Evolutionary conservation across 345 rosid species (phyloP).

Genomic region (Clausena lansium): DNA sequence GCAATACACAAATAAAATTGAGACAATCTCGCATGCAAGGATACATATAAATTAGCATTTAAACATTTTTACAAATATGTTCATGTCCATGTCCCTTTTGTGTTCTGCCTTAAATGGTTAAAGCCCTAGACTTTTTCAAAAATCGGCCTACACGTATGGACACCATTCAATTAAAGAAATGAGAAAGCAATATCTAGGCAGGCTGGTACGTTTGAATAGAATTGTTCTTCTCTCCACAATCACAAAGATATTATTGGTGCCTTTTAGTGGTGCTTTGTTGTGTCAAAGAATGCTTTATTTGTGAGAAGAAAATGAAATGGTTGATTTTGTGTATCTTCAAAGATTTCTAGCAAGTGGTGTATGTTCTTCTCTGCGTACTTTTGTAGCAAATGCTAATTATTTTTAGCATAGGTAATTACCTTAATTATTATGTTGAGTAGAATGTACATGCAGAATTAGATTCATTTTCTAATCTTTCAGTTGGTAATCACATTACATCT

Average conservation of each 20-base stretch:
- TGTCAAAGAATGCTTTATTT: no score
- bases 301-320: not conserved
- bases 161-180: not conserved
- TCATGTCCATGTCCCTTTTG: slow-evolving; percentile 11
- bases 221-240: not conserved
- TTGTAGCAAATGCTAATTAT: no score
- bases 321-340: not conserved
- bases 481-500: not conserved
- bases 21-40: not conserved
- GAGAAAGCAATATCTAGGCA: not conserved
- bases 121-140: not conserved
- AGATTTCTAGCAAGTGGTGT: not conserved
- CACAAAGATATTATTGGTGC: not conserved
- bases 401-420: no score
- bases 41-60: not conserved
- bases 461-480: not conserved
- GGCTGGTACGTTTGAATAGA: not conserved
- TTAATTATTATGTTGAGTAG: no score
- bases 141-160: not conserved
- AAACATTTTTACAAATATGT: not conserved
- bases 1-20: not conserved
- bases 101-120: slow-evolving; percentile 6
- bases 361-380: not conserved
- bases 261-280: not conserved
- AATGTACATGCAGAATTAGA: no score